Evolutionary conservation across 1,284 basidiomycete species (phyloP), one percentile per base, ranked within the genome.

Genomic region (Pterulicium gracile): DNA sequence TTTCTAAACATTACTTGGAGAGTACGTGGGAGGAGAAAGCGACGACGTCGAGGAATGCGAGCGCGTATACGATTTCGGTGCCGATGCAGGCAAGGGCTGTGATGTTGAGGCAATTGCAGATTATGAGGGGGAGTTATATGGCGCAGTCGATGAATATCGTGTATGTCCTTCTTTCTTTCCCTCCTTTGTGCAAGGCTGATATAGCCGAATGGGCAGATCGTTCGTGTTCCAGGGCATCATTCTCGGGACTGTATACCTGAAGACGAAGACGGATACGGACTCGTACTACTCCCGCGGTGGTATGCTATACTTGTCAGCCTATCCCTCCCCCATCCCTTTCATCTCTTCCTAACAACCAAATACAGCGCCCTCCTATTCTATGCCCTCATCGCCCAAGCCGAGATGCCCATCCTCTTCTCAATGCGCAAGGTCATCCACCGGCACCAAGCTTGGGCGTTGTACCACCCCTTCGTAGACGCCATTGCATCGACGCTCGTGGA

Each of bases 401-500:
- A 58, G 49, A 52, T 54, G 13, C 39, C 50, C 4, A 52, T 70
- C 1, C 57, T 77, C 10, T 77, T 69, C 49, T 56, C 62, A 3
- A 66, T 73, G 52, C 72, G 83, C 24, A 75, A 77, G 0, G 81
- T 88, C 23, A 61, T 85, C 7, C 66, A 65, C 35, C 73, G 70
- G 2, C 75, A 75, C 47, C 54, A 67, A 44, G 69, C 66, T 43
- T 69, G 68, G 3, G 75, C 74, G 1, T 66, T 77, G 65, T 77
- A 77, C 48, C 71, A 73, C 40, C 75, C 75, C 0, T 72, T 72
- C 50, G 60, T 69, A 0, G 75, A 77, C 54, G 70, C 72, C 1
- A 58, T 82, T 18, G 77, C 81, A 7, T 62, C 79, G 42, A 78
- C 77, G 1, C 52, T 83, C 4, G 76, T 79, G 36, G 80, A 81